A percentile compares a stretch with the other conserved stretches of the same genome.
These are phyloP conservation scores for bread wheat (Triticum aestivum) DNA, from an alignment of 176 grass and related monocot species.

Conservation along the genomic window DNA sequence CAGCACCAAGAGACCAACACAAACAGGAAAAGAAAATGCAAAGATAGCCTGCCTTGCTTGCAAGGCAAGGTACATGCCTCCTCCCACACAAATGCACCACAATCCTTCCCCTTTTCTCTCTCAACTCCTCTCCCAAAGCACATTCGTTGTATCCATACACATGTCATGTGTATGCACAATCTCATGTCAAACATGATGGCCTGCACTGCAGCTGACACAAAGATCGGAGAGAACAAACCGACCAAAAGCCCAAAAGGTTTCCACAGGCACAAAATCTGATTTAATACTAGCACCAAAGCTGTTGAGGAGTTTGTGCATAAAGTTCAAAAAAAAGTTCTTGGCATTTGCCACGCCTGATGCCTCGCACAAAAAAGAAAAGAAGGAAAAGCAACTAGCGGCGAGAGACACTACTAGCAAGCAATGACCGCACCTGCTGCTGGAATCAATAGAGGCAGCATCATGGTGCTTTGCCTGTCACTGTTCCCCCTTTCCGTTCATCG, in stretches of 20 bases:
- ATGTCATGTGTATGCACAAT: background rate
- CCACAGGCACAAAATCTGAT: constrained; percentile 1
- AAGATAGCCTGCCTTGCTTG: constrained; percentile 18
- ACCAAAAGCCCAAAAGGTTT: background rate
- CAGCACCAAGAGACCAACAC: background rate
- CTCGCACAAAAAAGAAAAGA: background rate
- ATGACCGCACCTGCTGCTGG: constrained; percentile 27
- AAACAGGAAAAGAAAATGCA: background rate
- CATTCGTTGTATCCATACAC: background rate
- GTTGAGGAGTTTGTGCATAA: background rate
- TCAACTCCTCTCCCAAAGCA: no score
- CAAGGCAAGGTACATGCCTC: constrained; percentile 19
- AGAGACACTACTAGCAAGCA: background rate
- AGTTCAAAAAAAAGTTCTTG: constrained; percentile 2
- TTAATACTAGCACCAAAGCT: background rate
- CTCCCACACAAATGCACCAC: no score
- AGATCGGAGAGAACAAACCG: background rate
- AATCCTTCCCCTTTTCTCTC: no score
- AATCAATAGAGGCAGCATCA: constrained; percentile 38
- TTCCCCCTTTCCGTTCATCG: background rate
- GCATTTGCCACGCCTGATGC: background rate
- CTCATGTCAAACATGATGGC: background rate
- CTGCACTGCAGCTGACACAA: background rate
- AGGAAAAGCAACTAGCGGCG: background rate
- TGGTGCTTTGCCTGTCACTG: constrained; percentile 23